Evolutionary conservation across 495 filamentous ascomycete genomes (phyloP), one percentile per base, ranked within the genome.

Genomic region (Cryomyces minteri): DNA sequence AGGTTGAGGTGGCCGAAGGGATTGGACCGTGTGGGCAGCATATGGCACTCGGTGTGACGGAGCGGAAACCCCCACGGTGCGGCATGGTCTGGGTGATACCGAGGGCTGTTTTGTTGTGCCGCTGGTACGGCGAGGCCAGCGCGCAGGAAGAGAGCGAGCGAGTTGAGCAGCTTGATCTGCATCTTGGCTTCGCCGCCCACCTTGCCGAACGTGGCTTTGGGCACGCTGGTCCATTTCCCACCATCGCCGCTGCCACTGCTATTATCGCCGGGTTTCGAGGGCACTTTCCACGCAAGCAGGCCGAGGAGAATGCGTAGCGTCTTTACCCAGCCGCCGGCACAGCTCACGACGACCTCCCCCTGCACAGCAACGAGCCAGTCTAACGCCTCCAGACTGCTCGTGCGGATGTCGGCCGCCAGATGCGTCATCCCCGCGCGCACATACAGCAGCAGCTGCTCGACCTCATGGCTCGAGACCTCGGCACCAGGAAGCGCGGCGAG

Each of bases 391-490:
- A 93, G 69, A 0, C 80, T 71, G 33, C 84, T 81, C 42, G 67
- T 58, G 18, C 87, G 78, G 43, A 98, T 79, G 47, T 90, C 86
- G 11, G 72, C 71, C 0, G 82, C 76, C 10, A 98, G 72, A 58
- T 95, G 84, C 1, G 84, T 88, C 79, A 94, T 86, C n/a, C 83
- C 88, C 2, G 84, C 85, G 39, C 83, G 76, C 33, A 83, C 70
- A 53, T 88, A 93, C 33, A 93, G 74, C 44, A 94, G 70, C 10
- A 90, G 68, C 46, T 78, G 72, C 31, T 79, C 76, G 11, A 79
- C 71, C 18, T 25, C 18, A 38, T 87, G 73, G 49, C 80, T 74
- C 10, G 67, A 61, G 5, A 92, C 60, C 47, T 88, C 81, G 33
- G 62, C 58, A 0, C 63, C 49, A 5, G 87, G 80, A 4, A 95